These are phyloP conservation scores for Flaveria floridana DNA, from an alignment of 140 eudicot species.

Conservation along the genomic window DNA sequence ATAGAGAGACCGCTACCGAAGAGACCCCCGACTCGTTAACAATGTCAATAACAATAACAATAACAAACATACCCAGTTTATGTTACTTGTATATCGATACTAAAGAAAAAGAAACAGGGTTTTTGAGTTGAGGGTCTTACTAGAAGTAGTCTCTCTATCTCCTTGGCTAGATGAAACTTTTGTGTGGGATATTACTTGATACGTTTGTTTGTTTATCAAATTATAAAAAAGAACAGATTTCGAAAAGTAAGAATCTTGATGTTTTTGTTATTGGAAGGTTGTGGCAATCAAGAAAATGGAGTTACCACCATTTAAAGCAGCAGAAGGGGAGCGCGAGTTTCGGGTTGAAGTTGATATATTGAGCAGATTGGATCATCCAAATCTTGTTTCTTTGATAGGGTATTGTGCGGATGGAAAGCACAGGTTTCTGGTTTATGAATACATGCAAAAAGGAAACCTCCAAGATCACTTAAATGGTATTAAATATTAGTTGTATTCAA, in stretches of 20 bases:
- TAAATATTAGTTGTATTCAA: slow-evolving; percentile 2
- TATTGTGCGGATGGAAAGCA: slow-evolving; percentile 98
- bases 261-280: slow-evolving; percentile 46
- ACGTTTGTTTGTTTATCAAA: too few species aligned
- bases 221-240: slow-evolving; percentile 7
- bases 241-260: slow-evolving; percentile 13
- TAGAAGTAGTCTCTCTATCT: too few species aligned
- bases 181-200: too few species aligned
- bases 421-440: slow-evolving; percentile 91
- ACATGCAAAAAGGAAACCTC: slow-evolving; percentile 87
- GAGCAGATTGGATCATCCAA: slow-evolving; percentile 97
- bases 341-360: slow-evolving; percentile 97
- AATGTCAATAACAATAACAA: too few species aligned
- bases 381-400: slow-evolving; percentile 87
- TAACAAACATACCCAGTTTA: too few species aligned
- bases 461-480: slow-evolving; percentile 92
- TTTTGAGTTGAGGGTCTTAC: too few species aligned
- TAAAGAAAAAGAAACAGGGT: too few species aligned
- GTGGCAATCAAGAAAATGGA: slow-evolving; percentile 99
- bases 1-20: too few species aligned
- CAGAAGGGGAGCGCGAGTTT: slow-evolving; percentile 97
- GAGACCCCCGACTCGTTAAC: too few species aligned
- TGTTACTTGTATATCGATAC: too few species aligned
- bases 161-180: too few species aligned
- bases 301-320: slow-evolving; percentile 73